phyloP scores from a whole-genome alignment of 129 eudicot genomes.

The Flaveria trinervia region DNA sequence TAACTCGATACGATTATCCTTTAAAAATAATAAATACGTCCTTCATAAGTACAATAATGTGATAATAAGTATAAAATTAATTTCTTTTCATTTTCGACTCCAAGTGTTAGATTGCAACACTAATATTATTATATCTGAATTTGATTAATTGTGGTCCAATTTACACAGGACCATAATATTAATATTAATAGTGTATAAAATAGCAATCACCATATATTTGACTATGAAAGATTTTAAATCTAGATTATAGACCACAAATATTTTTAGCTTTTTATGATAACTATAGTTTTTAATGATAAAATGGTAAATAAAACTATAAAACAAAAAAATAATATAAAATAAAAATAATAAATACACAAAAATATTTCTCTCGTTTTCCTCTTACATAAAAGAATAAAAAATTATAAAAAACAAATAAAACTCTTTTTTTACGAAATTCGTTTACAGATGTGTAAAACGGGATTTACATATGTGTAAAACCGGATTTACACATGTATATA shows the following conservation, averaged over 20 bases:
- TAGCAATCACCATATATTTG: not conserved
- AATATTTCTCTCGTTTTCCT: too few relatives aligned
- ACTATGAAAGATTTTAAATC: not conserved
- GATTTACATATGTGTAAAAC: too few relatives aligned
- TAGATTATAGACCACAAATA: not conserved
- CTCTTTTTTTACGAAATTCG: too few relatives aligned
- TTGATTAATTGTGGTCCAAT: slow-evolving; percentile 1
- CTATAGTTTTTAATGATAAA: too few relatives aligned
- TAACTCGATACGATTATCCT: not conserved
- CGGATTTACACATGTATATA: too few relatives aligned
- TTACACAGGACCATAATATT: not conserved
- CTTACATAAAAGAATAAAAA: too few relatives aligned
- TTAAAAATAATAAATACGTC: not conserved
- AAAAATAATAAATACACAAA: too few relatives aligned
- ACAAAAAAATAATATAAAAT: too few relatives aligned
- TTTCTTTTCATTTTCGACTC: slow-evolving; percentile 13
- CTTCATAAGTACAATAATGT: not conserved
- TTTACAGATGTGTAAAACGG: too few relatives aligned
- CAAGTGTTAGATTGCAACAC: slow-evolving; percentile 4
- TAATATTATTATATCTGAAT: not conserved
- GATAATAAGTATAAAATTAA: not conserved
- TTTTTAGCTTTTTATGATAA: too few relatives aligned
- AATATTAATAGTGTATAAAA: not conserved
- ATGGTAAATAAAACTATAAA: too few relatives aligned
- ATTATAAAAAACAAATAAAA: too few relatives aligned